Base-by-base conservation (phyloP, 352 stramenopile species). In the Phytophthora cryptogea region DNA sequence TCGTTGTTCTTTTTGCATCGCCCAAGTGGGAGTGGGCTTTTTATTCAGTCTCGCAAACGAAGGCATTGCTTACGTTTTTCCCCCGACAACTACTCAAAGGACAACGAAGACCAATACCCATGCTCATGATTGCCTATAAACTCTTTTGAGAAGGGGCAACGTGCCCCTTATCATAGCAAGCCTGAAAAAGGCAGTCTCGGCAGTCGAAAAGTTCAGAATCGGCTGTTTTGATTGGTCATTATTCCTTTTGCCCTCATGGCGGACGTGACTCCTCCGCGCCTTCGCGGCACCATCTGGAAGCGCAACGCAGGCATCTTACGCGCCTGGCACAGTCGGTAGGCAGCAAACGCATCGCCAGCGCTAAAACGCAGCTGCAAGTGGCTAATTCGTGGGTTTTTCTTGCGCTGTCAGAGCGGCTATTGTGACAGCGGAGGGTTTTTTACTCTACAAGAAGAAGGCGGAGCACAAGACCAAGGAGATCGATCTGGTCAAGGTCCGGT, bases 391-490 rank as follows among this genome's bases (percentile, higher is more conserved):
- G 0, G 33, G 11, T 39, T 41, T 45, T 40, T 23, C 42, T 59
- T 39, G 1, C 5, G 27, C 3, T 26, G n/a, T 2, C 13, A 87
- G 77, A 54, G 36, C 64, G 8, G 77, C 75, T 48, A 45, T 77
- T 3, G 74, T 92, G 36, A 88, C 83, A 36, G 54, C 62, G 16
- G 80, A 90, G n/a, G 83, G 80, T 0, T 81, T 84, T 70, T 54
- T 92, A 45, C 55, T 66, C 28, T 92, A 90, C 55, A 85, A 79
- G 61, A 92, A 89, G 73, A 88, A 86, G 55, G 55, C 52, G 9
- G 70, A 85, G 1, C 48, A 47, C 11, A 86, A 81, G 17, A 63
- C 59, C 45, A 92, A 89, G 63, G 74, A 85, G 48, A 79, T 89
- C 20, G 83, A 92, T 58, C 70, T 92, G 17, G 70, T 90, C 49